These are phyloP conservation scores for Aureobasidium sp. DNA, from an alignment of 2,329 filamentous ascomycete genomes.

Conservation along the genomic window DNA sequence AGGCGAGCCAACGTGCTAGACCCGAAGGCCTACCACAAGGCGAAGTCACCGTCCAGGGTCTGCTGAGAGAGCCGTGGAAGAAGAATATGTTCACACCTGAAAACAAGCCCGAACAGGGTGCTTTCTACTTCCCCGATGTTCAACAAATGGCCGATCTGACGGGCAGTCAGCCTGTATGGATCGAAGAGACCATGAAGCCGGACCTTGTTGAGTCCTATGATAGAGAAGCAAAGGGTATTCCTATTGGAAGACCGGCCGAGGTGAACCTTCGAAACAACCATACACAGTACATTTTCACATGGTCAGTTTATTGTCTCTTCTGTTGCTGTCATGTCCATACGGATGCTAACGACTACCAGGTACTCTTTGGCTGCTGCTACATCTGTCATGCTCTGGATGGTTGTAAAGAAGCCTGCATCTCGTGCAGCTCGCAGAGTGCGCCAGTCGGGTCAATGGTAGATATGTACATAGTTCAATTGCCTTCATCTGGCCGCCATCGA, in stretches of 20 bases:
- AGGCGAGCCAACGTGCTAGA: constrained; percentile 57
- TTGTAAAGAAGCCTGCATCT: constrained; percentile 77
- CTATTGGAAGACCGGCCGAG: constrained; percentile 79
- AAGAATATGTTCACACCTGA: constrained; percentile 97
- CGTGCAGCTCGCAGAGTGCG: constrained; percentile 30
- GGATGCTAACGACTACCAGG: constrained; percentile 45
- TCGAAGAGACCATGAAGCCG: constrained; percentile 90
- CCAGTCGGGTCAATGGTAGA: constrained; percentile 28
- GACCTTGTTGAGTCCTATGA: constrained; percentile 71
- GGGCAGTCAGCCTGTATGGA: constrained; percentile 83
- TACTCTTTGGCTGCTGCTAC: constrained; percentile 80
- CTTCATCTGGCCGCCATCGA: not conserved
- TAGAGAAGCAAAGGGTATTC: constrained; percentile 72
- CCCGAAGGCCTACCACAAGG: constrained; percentile 59
- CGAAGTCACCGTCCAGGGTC: constrained; percentile 71
- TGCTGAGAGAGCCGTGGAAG: constrained; percentile 86
- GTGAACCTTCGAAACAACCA: constrained; percentile 96
- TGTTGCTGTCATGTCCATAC: not conserved
- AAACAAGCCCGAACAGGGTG: constrained; percentile 72
- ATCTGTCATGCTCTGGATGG: constrained; percentile 93
- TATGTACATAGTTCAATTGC: not conserved
- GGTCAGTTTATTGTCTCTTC: constrained; percentile 52
- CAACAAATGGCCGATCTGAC: constrained; percentile 78
- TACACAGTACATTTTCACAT: constrained; percentile 97
- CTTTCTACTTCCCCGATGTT: constrained; percentile 95